Base-by-base conservation (phyloP, 148 eudicot genomes). In the Mesembryanthemum crystallinum region DNA sequence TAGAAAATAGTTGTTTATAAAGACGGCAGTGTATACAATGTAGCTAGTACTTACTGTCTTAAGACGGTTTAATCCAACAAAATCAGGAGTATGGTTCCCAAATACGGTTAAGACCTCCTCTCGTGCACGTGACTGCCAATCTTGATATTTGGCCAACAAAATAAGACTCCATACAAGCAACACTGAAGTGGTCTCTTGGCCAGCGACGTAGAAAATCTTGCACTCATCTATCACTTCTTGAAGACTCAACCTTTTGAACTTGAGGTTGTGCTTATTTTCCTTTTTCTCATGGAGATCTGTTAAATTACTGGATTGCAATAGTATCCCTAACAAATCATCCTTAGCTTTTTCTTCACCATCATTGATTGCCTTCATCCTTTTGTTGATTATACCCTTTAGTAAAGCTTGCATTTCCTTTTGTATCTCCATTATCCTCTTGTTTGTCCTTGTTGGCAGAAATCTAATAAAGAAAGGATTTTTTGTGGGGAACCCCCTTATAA, bases 51-150 rank as follows among this genome's bases (percentile, higher is more conserved):
- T 63, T 61, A 79, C 78, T 5, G 29, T 76, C 32, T 76, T 83
- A 6, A 83, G 62, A n/a, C 32, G 76, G 62, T 68, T 74, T 17
- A 85, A 62, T 9, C 81, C 88, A 61, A 71, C 63, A 37, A 77
- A 82, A 23, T 85, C 80, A 8, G 88, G 88, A 4, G 9, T 49
- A 13, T 24, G 45, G 54, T 75, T n/a, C 13, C 83, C 86, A 49
- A 82, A 85, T 4, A 45, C n/a, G 14, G 63, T 20, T 13, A 74
- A 11, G 35, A 85, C 69, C 61, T 85, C 88, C 29, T 74, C 76
- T 20, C 88, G 72, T 0, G 88, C 88, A 27, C 64, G 78, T 5
- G 67, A 33, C 65, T 85, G 88, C 88, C 88, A 85, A 24, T 77
- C 64, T 68, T 68, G 65, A 32, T 85, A 54, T 28, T 80, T 77